Conservation (phyloP, 495 filamentous ascomycete species). For the Penicillium bovifimosum region DNA sequence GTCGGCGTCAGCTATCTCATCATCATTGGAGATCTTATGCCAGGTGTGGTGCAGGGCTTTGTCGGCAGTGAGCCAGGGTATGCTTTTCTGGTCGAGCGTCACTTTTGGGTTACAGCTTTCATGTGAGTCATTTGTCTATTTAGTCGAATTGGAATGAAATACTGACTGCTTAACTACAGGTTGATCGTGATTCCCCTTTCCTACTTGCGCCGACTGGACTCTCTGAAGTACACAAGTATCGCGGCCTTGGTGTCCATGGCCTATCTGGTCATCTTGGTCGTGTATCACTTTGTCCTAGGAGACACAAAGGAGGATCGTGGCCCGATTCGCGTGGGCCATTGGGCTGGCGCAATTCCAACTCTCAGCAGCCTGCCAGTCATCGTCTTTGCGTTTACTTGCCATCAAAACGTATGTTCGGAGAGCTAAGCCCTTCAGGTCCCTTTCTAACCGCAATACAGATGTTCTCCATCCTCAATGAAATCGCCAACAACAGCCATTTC, state of each 20-base stretch:
- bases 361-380: slow-evolving; percentile 89
- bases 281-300: slow-evolving; percentile 78
- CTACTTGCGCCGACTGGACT: slow-evolving; percentile 85
- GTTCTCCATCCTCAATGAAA: slow-evolving; percentile 98
- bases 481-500: slow-evolving; percentile 74
- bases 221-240: slow-evolving; percentile 93
- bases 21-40: slow-evolving; percentile 98
- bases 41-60: slow-evolving; percentile 80
- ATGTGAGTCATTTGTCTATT: slow-evolving; percentile 51
- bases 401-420: slow-evolving; percentile 72
- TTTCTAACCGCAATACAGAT: slow-evolving; percentile 54
- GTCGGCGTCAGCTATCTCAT: slow-evolving; percentile 97
- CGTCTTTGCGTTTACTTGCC: slow-evolving; percentile 97
- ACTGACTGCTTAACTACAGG: slow-evolving; percentile 41
- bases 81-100: slow-evolving; percentile 75
- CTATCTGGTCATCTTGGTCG: slow-evolving; percentile 84
- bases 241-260: slow-evolving; percentile 88
- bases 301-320: slow-evolving; percentile 71
- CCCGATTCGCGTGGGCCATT: slow-evolving; percentile 63
- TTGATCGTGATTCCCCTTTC: slow-evolving; percentile 90
- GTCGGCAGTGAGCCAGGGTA: slow-evolving; percentile 53
- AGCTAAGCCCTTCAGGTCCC: too few species aligned
- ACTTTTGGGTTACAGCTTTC: slow-evolving; percentile 98
- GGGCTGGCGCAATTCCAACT: slow-evolving; percentile 70
- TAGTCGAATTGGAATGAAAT: neutral